Evolutionary conservation across 2,329 filamentous ascomycete genomes (phyloP).

Genomic region (Cladophialophora psammophila): DNA sequence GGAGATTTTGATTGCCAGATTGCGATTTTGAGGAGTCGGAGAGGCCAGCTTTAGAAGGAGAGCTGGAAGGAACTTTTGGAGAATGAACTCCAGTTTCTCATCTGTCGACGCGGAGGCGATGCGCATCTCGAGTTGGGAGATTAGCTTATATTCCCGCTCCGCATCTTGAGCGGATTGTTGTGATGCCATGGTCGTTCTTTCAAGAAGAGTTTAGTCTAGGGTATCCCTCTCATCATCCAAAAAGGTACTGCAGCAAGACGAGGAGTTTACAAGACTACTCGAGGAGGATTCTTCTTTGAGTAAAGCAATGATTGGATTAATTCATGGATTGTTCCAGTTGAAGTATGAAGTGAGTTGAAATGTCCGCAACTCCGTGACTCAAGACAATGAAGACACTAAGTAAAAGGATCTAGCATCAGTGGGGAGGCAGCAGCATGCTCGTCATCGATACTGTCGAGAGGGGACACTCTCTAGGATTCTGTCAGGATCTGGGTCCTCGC

Average conservation of each 20-base stretch:
- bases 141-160: constrained; percentile 78
- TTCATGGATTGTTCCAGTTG: neutral
- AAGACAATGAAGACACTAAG: neutral
- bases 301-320: neutral
- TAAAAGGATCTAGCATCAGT: neutral
- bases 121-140: constrained; percentile 84
- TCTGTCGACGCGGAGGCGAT: constrained; percentile 86
- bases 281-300: neutral
- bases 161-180: constrained; percentile 49
- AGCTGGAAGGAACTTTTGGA: constrained; percentile 80
- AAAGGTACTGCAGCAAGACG: too few relatives aligned
- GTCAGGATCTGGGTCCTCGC: constrained; percentile 23
- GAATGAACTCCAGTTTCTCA: constrained; percentile 76
- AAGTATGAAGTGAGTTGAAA: neutral
- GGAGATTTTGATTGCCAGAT: constrained; percentile 76
- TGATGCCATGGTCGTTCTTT: constrained; percentile 7
- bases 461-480: constrained; percentile 9
- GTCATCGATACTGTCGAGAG: constrained; percentile 17
- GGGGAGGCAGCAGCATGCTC: constrained; percentile 28
- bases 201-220: neutral
- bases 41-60: constrained; percentile 87
- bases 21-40: constrained; percentile 78
- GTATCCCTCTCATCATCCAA: neutral
- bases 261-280: too few relatives aligned
- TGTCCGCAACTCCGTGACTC: neutral